phyloP scores from a whole-genome alignment of 1,139 yeast species.

The Arxiozyma slooffiae region DNA sequence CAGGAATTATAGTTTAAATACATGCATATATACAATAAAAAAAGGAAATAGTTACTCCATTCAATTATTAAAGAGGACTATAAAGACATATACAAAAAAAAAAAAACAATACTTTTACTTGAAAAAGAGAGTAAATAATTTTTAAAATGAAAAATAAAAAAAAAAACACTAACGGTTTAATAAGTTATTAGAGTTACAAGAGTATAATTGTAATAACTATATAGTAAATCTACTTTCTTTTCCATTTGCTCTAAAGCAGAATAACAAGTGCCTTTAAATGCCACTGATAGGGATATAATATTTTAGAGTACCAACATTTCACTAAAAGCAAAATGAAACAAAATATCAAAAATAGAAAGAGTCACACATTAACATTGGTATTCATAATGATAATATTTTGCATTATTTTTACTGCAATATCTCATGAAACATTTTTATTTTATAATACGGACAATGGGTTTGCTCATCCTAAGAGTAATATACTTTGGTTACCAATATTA shows the following conservation, averaged over 20 bases:
- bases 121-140: not conserved
- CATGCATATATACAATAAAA: not conserved
- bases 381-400: not conserved
- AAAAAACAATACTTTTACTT: no score
- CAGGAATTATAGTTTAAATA: not conserved
- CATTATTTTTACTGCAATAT: not conserved
- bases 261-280: no score
- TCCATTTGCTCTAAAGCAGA: not conserved
- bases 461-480: not conserved
- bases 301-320: not conserved
- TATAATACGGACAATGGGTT: constrained; percentile 1
- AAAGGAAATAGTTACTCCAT: not conserved
- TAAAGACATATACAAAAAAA: no score
- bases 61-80: not conserved
- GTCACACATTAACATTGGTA: not conserved
- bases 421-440: not conserved
- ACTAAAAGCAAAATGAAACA: not conserved
- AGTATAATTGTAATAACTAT: not conserved
- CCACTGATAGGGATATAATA: not conserved
- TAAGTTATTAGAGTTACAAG: not conserved
- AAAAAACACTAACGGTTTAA: not conserved
- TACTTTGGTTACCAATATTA: not conserved
- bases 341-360: not conserved
- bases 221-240: not conserved
- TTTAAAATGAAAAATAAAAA: no score